A percentile compares a stretch with the other conserved stretches of the same genome.
Evolutionary conservation across 2,329 filamentous ascomycete genomes (phyloP).

Genomic region (Paecilomyces formosus): DNA sequence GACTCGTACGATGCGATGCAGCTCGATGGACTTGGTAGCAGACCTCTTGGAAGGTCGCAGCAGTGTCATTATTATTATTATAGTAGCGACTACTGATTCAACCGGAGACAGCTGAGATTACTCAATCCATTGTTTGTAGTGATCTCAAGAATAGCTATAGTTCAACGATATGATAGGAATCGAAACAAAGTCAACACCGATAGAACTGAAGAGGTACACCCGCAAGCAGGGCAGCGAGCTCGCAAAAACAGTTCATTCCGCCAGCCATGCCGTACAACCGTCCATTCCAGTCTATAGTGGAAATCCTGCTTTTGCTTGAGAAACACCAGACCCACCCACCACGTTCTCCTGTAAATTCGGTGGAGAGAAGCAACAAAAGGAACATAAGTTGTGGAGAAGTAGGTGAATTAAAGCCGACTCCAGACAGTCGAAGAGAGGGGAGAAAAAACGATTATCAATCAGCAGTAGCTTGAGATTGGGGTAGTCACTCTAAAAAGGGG

Average conservation of each 20-base stretch:
- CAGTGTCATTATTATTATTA: no score
- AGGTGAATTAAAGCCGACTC: neutral
- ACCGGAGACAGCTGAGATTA: neutral
- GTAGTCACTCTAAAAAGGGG: neutral
- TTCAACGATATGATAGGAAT: neutral
- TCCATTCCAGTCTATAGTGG: neutral
- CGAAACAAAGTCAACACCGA: neutral
- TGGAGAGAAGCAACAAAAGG: neutral
- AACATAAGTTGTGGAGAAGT: neutral
- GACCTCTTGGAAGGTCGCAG: no score
- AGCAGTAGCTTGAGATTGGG: neutral
- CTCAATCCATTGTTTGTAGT: neutral
- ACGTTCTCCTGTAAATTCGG: neutral
- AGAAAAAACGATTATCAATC: neutral
- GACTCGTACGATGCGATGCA: neutral
- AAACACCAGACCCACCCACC: neutral
- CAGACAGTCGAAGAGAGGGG: neutral
- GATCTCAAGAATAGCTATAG: neutral
- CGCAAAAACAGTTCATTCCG: neutral
- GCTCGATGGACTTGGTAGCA: no score
- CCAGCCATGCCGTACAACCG: neutral
- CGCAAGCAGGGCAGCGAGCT: neutral
- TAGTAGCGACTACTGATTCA: no score
- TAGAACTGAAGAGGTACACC: neutral
- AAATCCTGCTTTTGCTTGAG: neutral